Evolutionary conservation across 2,329 filamentous ascomycete genomes (phyloP), one percentile per base, ranked within the genome.

Genomic region (Aplosporella prunicola): DNA sequence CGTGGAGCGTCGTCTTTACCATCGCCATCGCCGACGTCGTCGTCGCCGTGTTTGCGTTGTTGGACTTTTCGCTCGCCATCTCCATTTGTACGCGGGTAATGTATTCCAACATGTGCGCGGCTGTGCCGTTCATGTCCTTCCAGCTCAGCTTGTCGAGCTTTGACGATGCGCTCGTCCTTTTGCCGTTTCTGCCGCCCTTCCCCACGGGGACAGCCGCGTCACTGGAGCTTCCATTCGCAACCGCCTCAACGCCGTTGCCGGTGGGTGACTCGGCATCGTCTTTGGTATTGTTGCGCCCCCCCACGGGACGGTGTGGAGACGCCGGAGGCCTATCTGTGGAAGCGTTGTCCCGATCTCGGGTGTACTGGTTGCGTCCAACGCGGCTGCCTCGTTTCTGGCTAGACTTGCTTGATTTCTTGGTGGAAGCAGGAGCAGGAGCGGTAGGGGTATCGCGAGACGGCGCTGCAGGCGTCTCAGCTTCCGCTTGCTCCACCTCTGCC

Each of bases 81-180:
- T 95, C 88, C 5, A 93, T 71, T 57, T 95, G 87, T 40, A 86
- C 89, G 47, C 85, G 78, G 4, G 82, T 80, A 45, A 95, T 94
- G 53, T 89, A 95, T 48, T 91, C 86, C 42, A 93, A 71, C 54
- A 95, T 93, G 14, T 76, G 82, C 4, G 82, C 76, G 5, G 88
- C 85, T 8, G 86, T 80, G 46, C 83, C 77, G 61, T 83, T 85
- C 76, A 93, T 87, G 53, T 94, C 87, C 42, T 80, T 80, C 78
- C 93, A 83, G 18, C 79, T 88, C 40, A 87, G 75, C 48, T 69
- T 66, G 36, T 74, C 66, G 9, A 70, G 60, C 44, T 73, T 67
- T n/a, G n/a, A n/a, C 58, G 67, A 66, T 17, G 32, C 20, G 9
- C 32, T 32, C 32, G 33, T 35, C 16, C 32, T 40, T 27, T 40